phyloP scores from a whole-genome alignment of 2,329 filamentous ascomycete species.

The Penicillium freii region DNA sequence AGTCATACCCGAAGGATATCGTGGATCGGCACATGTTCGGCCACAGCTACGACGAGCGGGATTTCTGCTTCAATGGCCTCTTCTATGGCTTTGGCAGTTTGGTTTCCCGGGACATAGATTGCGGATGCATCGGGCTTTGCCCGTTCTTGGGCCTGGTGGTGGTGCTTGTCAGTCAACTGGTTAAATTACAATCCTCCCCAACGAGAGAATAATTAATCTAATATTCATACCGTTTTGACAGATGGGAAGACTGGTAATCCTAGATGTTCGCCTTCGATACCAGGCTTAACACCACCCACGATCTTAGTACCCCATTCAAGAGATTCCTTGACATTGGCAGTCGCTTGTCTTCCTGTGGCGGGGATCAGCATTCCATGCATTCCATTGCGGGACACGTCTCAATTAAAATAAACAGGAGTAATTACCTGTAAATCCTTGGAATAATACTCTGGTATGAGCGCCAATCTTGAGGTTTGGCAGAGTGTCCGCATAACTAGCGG shows the following conservation, averaged over 20 bases:
- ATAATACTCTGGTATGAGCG: conserved; percentile 64
- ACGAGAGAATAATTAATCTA: not conserved
- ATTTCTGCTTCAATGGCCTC: conserved; percentile 78
- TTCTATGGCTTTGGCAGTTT: conserved; percentile 70
- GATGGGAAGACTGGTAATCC: conserved; percentile 69
- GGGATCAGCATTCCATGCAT: conserved; percentile 4
- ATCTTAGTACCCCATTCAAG: conserved; percentile 76
- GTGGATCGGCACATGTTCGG: conserved; percentile 75
- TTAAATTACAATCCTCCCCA: not conserved
- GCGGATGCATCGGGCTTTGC: conserved; percentile 74
- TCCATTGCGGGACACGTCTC: not conserved
- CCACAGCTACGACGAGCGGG: conserved; percentile 73
- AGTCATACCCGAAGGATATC: conserved; percentile 67
- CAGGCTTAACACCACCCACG: conserved; percentile 73
- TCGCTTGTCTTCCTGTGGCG: conserved; percentile 49
- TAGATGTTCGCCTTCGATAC: conserved; percentile 67
- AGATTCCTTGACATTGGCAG: conserved; percentile 72
- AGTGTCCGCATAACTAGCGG: conserved; percentile 56
- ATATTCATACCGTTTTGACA: conserved; percentile 54
- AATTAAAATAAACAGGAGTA: not conserved
- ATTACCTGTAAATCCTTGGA: conserved; percentile 67
- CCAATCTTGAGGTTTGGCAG: conserved; percentile 66
- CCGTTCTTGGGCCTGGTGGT: conserved; percentile 60
- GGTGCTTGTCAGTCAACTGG: not conserved
- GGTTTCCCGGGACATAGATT: conserved; percentile 75